These are phyloP conservation scores for Alternaria arborescens DNA, from an alignment of 2,329 filamentous ascomycete genomes.

Conservation along the genomic window DNA sequence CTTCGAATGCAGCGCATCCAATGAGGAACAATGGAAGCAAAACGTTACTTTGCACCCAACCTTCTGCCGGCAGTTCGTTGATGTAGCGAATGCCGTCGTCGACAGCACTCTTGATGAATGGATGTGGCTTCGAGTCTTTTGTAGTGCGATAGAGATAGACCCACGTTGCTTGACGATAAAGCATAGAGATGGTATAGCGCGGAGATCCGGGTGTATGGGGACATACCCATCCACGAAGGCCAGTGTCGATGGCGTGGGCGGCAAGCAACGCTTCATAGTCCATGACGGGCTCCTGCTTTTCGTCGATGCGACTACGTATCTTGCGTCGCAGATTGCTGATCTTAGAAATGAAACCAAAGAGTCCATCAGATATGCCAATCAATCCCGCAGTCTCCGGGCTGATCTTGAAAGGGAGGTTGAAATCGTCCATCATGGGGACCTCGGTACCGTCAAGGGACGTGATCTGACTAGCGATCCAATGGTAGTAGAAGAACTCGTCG, in stretches of 20 bases:
- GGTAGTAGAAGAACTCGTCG: conserved; percentile 84
- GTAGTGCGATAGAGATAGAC: conserved; percentile 70
- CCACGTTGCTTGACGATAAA: conserved; percentile 70
- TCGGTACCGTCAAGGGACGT: conserved; percentile 64
- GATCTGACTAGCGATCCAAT: conserved; percentile 68
- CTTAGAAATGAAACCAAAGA: conserved; percentile 80
- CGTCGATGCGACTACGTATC: conserved; percentile 72
- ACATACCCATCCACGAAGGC: conserved; percentile 78
- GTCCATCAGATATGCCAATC: conserved; percentile 81
- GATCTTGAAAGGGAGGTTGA: conserved; percentile 64
- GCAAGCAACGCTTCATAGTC: conserved; percentile 77
- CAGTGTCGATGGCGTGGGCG: conserved; percentile 78
- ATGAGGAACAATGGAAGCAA: conserved; percentile 69
- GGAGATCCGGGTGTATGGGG: conserved; percentile 60
- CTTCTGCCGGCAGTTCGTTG: conserved; percentile 62
- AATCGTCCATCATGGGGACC: conserved; percentile 62
- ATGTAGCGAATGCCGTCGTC: conserved; percentile 67
- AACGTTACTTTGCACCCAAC: conserved; percentile 66
- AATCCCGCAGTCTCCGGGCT: conserved; percentile 67
- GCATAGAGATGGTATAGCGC: conserved; percentile 65
- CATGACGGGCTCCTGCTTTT: conserved; percentile 71
- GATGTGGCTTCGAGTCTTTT: conserved; percentile 63
- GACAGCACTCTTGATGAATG: conserved; percentile 65
- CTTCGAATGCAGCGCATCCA: conserved; percentile 67
- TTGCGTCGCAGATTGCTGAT: conserved; percentile 80